These are phyloP conservation scores for Corylus americana DNA, from an alignment of 306 rosid species.

Conservation along the genomic window DNA sequence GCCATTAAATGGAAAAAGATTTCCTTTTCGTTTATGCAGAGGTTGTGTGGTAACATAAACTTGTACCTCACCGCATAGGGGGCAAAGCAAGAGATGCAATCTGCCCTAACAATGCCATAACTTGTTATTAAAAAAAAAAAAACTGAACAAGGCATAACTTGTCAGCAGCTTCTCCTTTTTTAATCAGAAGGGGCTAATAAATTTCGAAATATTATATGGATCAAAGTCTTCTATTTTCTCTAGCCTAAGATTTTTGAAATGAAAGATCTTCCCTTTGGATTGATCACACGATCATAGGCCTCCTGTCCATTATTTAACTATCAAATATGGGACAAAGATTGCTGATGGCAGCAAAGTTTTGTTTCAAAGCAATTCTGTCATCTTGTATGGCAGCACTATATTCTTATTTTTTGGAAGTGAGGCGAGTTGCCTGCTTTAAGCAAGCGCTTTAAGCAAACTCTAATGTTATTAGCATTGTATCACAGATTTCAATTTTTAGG, in stretches of 20 bases:
- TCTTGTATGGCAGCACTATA: not conserved
- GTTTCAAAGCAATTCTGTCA: not conserved
- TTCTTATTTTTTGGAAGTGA: not conserved
- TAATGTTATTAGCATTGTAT: not conserved
- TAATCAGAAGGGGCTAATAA: not conserved
- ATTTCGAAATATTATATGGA: not conserved
- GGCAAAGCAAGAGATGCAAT: not conserved
- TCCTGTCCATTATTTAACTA: too few relatives aligned
- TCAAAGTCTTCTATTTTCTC: too few relatives aligned
- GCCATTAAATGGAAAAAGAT: not conserved
- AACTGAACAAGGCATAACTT: not conserved
- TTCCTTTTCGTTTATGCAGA: not conserved
- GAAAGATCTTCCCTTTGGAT: too few relatives aligned
- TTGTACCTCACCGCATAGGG: not conserved
- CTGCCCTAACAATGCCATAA: not conserved
- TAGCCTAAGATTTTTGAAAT: too few relatives aligned
- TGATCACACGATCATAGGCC: too few relatives aligned
- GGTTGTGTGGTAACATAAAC: not conserved
- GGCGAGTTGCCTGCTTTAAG: not conserved
- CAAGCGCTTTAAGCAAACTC: not conserved
- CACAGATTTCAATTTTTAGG: not conserved
- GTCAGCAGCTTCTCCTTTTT: not conserved
- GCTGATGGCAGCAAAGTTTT: not conserved
- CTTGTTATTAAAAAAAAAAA: too few relatives aligned
- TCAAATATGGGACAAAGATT: not conserved